These are phyloP conservation scores for Maudiozyma barnettii DNA, from an alignment of 805 yeast genomes.

Conservation along the genomic window DNA sequence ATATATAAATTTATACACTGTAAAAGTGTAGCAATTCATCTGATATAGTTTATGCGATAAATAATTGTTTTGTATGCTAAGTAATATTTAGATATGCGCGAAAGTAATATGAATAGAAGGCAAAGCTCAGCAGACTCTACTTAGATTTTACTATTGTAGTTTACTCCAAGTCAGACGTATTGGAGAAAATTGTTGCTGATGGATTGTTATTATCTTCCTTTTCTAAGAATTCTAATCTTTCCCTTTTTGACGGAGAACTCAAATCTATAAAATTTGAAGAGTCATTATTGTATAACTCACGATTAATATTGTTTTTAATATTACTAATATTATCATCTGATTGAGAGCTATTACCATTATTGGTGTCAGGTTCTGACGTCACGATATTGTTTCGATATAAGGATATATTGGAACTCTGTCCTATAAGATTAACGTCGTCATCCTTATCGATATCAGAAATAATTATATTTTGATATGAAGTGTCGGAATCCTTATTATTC, in stretches of 20 bases:
- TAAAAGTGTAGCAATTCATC: too few relatives aligned
- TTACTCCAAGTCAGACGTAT: too few relatives aligned
- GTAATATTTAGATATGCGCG: too few relatives aligned
- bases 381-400: background rate
- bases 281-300: background rate
- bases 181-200: background rate
- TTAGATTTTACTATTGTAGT: too few relatives aligned
- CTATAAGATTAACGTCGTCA: slow-evolving; percentile 17
- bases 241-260: background rate
- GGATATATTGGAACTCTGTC: slow-evolving; percentile 1
- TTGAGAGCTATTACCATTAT: background rate
- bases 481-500: background rate
- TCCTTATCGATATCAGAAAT: slow-evolving; percentile 17
- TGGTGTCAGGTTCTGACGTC: background rate
- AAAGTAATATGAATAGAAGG: too few relatives aligned
- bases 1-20: too few relatives aligned
- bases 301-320: background rate
- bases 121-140: too few relatives aligned
- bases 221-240: background rate
- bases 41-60: too few relatives aligned
- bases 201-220: background rate
- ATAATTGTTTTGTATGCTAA: too few relatives aligned
- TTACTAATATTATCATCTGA: background rate
- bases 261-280: background rate
- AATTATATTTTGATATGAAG: slow-evolving; percentile 4